Conservation (phyloP, 768 basidiomycete genomes). For the Cyclocybe aegerita region DNA sequence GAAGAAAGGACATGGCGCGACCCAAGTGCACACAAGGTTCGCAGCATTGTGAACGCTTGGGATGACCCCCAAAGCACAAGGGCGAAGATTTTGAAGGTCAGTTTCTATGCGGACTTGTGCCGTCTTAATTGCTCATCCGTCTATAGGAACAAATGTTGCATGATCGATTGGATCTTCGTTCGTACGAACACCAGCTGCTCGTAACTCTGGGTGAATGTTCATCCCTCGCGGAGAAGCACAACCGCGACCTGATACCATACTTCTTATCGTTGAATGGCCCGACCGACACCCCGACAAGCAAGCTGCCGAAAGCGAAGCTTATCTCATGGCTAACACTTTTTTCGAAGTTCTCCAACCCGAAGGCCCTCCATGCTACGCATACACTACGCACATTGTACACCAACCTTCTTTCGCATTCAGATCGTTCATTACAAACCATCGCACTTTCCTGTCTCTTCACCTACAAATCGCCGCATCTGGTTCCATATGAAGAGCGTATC, state of each 20-base stretch:
- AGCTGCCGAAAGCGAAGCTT: slow-evolving; percentile 60
- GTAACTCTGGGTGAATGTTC: slow-evolving; percentile 65
- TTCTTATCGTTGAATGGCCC: slow-evolving; percentile 60
- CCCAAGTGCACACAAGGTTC: slow-evolving; percentile 65
- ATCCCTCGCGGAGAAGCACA: slow-evolving; percentile 81
- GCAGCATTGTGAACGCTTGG: slow-evolving; percentile 50
- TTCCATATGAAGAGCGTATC: slow-evolving; percentile 62
- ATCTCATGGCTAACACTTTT: slow-evolving; percentile 81
- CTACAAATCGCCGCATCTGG: slow-evolving; percentile 67
- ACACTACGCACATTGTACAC: slow-evolving; percentile 66
- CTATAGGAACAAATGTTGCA: slow-evolving; percentile 27
- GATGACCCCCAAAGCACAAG: slow-evolving; percentile 28
- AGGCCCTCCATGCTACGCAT: slow-evolving; percentile 72
- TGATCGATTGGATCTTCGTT: slow-evolving; percentile 68
- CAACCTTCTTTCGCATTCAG: slow-evolving; percentile 81
- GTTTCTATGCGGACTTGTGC: slow-evolving; percentile 12
- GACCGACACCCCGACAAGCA: slow-evolving; percentile 14
- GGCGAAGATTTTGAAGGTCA: slow-evolving; percentile 31
- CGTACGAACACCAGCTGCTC: slow-evolving; percentile 84
- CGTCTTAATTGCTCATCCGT: background rate
- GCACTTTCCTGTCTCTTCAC: slow-evolving; percentile 80
- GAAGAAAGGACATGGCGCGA: slow-evolving; percentile 81
- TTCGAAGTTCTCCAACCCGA: slow-evolving; percentile 91
- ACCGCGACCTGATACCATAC: slow-evolving; percentile 81
- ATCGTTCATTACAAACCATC: slow-evolving; percentile 70